These are phyloP conservation scores for Jacaranda mimosifolia DNA, from an alignment of 257 asterid genomes.

Conservation along the genomic window DNA sequence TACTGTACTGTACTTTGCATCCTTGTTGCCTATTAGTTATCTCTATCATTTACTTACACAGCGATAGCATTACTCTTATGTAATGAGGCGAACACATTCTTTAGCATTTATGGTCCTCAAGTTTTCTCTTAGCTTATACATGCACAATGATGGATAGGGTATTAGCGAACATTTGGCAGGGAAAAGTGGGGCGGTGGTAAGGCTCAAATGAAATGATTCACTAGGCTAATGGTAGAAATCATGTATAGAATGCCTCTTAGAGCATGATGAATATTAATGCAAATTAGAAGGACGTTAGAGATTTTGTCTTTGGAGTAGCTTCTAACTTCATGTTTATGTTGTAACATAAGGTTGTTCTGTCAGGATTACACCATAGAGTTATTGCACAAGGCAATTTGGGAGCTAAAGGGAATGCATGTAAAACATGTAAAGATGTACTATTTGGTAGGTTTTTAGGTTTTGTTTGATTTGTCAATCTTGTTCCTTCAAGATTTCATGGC, in stretches of 20 bases:
- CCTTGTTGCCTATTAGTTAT: conserved; percentile 11
- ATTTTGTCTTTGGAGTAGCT: no score
- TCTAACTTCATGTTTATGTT: conserved; percentile 1
- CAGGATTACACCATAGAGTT: conserved; percentile 21
- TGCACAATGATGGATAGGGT: no score
- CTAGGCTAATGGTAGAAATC: no score
- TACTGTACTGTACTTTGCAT: background rate
- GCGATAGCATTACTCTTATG: conserved; percentile 22
- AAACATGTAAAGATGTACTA: conserved; percentile 10
- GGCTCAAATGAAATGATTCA: background rate
- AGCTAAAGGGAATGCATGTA: conserved; percentile 33
- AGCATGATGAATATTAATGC: background rate
- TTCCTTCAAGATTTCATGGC: no score
- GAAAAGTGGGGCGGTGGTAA: conserved; percentile 2
- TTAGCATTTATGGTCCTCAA: no score
- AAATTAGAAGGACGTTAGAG: background rate
- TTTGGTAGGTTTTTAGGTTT: conserved; percentile 6
- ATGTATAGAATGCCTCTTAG: background rate
- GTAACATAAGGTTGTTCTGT: conserved; percentile 4
- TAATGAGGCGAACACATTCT: conserved; percentile 20
- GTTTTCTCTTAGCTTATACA: background rate
- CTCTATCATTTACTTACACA: background rate
- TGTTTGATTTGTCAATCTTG: conserved; percentile 14
- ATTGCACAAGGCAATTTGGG: conserved; percentile 8
- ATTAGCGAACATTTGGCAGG: conserved; percentile 13